A percentile compares a stretch with the other conserved stretches of the same genome.
Conservation (phyloP, 106 monocot genomes). For the Ottelia alismoides region DNA sequence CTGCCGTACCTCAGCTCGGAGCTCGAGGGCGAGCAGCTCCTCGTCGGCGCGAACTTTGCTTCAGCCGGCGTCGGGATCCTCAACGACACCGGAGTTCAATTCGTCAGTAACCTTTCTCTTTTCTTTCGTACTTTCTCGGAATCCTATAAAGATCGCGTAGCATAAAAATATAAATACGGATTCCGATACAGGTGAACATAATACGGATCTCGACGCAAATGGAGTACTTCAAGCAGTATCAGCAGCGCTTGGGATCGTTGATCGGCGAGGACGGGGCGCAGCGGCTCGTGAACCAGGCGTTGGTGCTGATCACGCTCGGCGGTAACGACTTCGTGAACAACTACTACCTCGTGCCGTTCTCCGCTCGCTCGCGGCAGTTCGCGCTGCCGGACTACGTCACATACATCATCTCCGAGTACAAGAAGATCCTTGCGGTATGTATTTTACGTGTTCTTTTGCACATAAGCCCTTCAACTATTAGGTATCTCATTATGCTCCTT, state of each 20-base stretch:
- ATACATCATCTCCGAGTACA: constrained; percentile 19
- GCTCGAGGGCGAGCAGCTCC: constrained; percentile 44
- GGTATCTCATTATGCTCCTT: too few relatives aligned
- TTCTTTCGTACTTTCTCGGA: background rate
- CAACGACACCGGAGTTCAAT: constrained; percentile 89
- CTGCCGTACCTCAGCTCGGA: constrained; percentile 79
- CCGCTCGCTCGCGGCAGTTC: constrained; percentile 22
- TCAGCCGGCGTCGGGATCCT: constrained; percentile 87
- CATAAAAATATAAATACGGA: background rate
- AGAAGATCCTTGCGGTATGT: constrained; percentile 51
- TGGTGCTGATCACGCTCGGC: constrained; percentile 28
- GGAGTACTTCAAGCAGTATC: constrained; percentile 68
- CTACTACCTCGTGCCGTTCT: constrained; percentile 32
- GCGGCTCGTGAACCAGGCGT: constrained; percentile 30
- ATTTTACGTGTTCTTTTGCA: too few relatives aligned
- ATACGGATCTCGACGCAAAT: constrained; percentile 56
- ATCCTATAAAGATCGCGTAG: background rate
- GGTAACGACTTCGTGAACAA: constrained; percentile 47
- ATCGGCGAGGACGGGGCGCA: constrained; percentile 30
- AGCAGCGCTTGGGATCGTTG: constrained; percentile 42
- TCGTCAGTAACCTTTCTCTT: constrained; percentile 23
- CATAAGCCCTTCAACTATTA: too few relatives aligned
- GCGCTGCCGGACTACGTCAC: constrained; percentile 25
- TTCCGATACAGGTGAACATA: constrained; percentile 44
- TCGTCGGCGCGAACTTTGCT: constrained; percentile 82